Evolutionary conservation across 345 rosid species (phyloP).

Genomic region (Crucihimalaya himalaica): DNA sequence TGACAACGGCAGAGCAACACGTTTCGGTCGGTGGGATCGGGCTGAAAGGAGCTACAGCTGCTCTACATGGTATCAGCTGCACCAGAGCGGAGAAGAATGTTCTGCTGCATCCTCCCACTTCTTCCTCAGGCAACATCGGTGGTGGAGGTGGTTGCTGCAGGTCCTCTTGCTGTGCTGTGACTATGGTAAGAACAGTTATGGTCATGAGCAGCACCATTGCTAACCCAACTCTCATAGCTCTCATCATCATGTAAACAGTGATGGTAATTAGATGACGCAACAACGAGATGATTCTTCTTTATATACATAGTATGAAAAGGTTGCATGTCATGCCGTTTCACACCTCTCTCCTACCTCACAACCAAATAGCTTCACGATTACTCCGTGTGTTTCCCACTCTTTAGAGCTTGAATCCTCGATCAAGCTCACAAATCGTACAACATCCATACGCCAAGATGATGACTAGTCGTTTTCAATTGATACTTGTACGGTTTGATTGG

Average conservation of each 20-base stretch:
- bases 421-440: not conserved
- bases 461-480: not conserved
- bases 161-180: constrained; percentile 36
- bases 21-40: constrained; percentile 72
- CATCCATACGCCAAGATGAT: not conserved
- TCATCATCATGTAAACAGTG: constrained; percentile 7
- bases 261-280: not conserved
- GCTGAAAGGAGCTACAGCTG: constrained; percentile 82
- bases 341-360: constrained; percentile 37
- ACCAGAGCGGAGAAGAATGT: constrained; percentile 81
- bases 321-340: constrained; percentile 26
- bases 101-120: constrained; percentile 53
- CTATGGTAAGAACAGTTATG: constrained; percentile 20
- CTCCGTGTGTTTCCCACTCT: constrained; percentile 19
- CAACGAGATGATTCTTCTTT: constrained; percentile 18
- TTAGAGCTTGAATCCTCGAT: not conserved
- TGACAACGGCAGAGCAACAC: constrained; percentile 76
- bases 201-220: constrained; percentile 18
- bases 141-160: constrained; percentile 36
- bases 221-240: constrained; percentile 14
- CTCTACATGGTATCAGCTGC: constrained; percentile 86
- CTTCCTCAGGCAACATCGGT: constrained; percentile 39
- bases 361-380: constrained; percentile 26
- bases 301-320: not conserved
- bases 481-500: not conserved